Evolutionary conservation across 1,139 yeast species (phyloP).

Genomic region (Pichia sp.): DNA sequence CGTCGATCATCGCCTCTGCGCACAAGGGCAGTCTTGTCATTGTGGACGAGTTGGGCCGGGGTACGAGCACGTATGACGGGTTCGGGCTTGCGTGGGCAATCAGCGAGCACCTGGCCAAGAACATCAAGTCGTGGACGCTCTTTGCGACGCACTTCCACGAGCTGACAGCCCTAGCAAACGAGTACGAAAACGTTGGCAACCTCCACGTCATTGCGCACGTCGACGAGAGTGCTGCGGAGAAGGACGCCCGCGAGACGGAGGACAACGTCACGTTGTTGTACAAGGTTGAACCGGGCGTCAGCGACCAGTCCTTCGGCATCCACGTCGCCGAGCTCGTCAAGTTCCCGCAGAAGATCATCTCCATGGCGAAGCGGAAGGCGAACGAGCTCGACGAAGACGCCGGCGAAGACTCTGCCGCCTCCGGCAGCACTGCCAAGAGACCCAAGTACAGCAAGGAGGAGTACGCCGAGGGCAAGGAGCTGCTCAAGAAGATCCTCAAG

Average conservation of each 20-base stretch:
- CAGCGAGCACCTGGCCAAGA: conserved; percentile 72
- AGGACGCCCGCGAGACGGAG: conserved; percentile 25
- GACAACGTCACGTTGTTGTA: conserved; percentile 84
- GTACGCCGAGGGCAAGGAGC: conserved; percentile 50
- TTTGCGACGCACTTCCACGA: conserved; percentile 99
- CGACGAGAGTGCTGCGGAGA: conserved; percentile 36
- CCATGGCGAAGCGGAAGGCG: conserved; percentile 94
- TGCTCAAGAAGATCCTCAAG: conserved; percentile 52
- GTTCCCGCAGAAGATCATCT: conserved; percentile 81
- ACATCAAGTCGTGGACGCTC: conserved; percentile 70
- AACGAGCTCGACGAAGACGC: conserved; percentile 70
- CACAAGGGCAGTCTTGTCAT: conserved; percentile 79
- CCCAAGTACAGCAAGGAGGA: conserved; percentile 53
- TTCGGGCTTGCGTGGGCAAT: conserved; percentile 98
- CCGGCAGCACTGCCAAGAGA: conserved; percentile 29
- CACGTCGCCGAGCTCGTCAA: conserved; percentile 95
- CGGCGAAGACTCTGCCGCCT: conserved; percentile 33
- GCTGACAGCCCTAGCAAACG: conserved; percentile 69
- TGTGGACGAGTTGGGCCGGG: conserved; percentile 93
- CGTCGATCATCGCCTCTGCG: conserved; percentile 84
- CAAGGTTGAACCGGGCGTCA: conserved; percentile 86
- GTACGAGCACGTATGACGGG: conserved; percentile 96
- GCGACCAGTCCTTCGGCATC: conserved; percentile 94
- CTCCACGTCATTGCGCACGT: conserved; percentile 93
- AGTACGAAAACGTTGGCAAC: conserved; percentile 61